Conservation (phyloP, 2,329 filamentous ascomycete genomes). For the Epichloe hybrida region DNA sequence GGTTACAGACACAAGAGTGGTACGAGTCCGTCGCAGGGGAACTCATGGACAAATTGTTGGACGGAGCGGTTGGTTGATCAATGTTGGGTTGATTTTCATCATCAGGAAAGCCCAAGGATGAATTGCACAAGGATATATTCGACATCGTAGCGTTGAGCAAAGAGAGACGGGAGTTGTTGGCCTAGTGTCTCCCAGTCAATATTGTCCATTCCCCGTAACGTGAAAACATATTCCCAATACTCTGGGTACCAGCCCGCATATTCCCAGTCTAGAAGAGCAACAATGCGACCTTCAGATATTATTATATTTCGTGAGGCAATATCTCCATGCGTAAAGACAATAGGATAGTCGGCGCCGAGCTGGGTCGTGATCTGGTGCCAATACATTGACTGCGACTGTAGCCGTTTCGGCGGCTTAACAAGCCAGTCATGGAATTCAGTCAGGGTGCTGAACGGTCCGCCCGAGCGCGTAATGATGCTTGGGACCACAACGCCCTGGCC, state of each 20-base stretch:
- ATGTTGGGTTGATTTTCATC: background rate
- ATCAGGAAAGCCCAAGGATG: background rate
- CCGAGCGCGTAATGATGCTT: constrained; percentile 11
- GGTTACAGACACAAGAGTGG: background rate
- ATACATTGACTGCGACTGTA: constrained; percentile 7
- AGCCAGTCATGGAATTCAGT: constrained; percentile 13
- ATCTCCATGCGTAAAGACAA: constrained; percentile 8
- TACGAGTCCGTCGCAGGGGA: background rate
- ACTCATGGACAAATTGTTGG: background rate
- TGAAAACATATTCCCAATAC: constrained; percentile 6
- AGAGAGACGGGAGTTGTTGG: background rate
- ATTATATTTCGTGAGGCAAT: constrained; percentile 8
- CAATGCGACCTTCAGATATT: constrained; percentile 4
- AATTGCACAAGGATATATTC: background rate
- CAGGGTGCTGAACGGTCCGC: constrained; percentile 10
- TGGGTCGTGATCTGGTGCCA: constrained; percentile 14
- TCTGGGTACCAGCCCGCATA: constrained; percentile 6
- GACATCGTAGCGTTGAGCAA: background rate
- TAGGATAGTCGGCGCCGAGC: constrained; percentile 7
- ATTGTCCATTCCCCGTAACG: constrained; percentile 7
- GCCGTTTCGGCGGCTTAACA: constrained; percentile 8
- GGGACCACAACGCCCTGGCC: constrained; percentile 12
- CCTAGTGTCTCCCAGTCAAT: constrained; percentile 9
- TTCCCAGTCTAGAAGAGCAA: constrained; percentile 7
- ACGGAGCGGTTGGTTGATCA: background rate